These are phyloP conservation scores for Hypsizygus marmoreus DNA, from an alignment of 768 basidiomycete species.

Conservation along the genomic window DNA sequence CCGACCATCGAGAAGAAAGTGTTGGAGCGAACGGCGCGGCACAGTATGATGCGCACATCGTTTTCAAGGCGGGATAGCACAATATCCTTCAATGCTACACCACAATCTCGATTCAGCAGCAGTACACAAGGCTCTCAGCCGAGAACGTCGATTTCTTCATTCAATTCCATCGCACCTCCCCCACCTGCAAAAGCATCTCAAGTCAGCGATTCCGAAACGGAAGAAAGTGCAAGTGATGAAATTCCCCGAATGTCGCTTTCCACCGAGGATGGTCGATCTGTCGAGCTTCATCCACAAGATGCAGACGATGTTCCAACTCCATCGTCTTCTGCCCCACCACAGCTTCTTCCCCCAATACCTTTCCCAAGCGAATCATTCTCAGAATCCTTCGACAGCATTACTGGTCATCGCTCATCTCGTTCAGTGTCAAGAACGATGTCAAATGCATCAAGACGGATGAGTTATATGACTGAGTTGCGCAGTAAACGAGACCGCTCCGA, in stretches of 20 bases:
- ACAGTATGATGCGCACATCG: constrained; percentile 75
- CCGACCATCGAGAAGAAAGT: constrained; percentile 91
- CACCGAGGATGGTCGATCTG: constrained; percentile 67
- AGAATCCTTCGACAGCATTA: constrained; percentile 69
- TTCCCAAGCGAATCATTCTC: constrained; percentile 80
- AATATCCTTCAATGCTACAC: constrained; percentile 47
- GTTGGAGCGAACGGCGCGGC: constrained; percentile 81
- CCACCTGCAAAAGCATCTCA: constrained; percentile 38
- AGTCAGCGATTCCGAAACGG: constrained; percentile 18
- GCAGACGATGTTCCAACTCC: constrained; percentile 20
- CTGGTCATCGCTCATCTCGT: constrained; percentile 32
- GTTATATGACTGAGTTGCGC: constrained; percentile 79
- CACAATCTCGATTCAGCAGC: constrained; percentile 61
- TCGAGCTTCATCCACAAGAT: constrained; percentile 61
- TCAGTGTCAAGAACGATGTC: constrained; percentile 48
- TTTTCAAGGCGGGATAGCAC: constrained; percentile 49
- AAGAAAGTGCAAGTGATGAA: constrained; percentile 38
- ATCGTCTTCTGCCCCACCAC: constrained; percentile 39
- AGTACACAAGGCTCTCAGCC: constrained; percentile 56
- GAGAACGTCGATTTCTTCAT: constrained; percentile 43
- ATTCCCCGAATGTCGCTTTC: constrained; percentile 76
- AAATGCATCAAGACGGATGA: constrained; percentile 66
- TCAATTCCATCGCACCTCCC: constrained; percentile 49
- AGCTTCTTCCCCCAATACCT: constrained; percentile 75
- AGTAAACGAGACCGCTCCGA: constrained; percentile 85